A percentile compares a stretch with the other conserved stretches of the same genome.
These are phyloP conservation scores for Phoenix roebelenii DNA, from an alignment of 176 grass and related monocot species.

Conservation along the genomic window DNA sequence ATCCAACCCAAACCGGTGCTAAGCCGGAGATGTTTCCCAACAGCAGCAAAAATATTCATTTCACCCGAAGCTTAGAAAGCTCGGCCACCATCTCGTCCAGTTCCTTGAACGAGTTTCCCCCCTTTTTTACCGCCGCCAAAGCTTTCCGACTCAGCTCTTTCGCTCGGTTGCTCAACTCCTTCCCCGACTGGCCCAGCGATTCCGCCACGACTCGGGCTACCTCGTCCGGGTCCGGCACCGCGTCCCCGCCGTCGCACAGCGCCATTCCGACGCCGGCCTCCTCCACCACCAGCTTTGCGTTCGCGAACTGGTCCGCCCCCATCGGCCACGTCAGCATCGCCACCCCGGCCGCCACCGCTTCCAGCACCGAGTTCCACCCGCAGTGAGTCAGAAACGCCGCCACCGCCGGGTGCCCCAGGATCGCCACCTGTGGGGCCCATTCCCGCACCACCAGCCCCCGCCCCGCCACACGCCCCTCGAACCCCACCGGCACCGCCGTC, in stretches of 20 bases:
- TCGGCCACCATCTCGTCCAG: too few species aligned
- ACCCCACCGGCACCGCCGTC: conserved; percentile 34
- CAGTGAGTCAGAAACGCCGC: conserved; percentile 62
- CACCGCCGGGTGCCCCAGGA: conserved; percentile 47
- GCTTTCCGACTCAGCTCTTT: conserved; percentile 32
- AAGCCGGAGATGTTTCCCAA: too few species aligned
- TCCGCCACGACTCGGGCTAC: conserved; percentile 26
- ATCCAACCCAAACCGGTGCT: too few species aligned
- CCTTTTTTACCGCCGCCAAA: conserved; percentile 11
- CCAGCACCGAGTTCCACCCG: conserved; percentile 61
- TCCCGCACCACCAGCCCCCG: conserved; percentile 39
- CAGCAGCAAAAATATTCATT: too few species aligned
- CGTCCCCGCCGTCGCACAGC: conserved; percentile 23
- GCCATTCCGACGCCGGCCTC: conserved; percentile 28
- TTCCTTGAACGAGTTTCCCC: conserved; percentile 28
- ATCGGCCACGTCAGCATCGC: conserved; percentile 70
- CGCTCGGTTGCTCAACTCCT: conserved; percentile 11
- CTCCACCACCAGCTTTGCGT: conserved; percentile 55
- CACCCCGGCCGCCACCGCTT: conserved; percentile 48
- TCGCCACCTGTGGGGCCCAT: conserved; percentile 65
- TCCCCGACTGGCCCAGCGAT: conserved; percentile 19
- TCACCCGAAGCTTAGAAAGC: too few species aligned
- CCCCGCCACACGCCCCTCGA: conserved; percentile 29
- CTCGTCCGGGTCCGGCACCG: conserved; percentile 28
- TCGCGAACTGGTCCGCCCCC: conserved; percentile 55